Base-by-base conservation (phyloP, 176 grass and related monocot genomes). In the Thinopyrum elongatum region DNA sequence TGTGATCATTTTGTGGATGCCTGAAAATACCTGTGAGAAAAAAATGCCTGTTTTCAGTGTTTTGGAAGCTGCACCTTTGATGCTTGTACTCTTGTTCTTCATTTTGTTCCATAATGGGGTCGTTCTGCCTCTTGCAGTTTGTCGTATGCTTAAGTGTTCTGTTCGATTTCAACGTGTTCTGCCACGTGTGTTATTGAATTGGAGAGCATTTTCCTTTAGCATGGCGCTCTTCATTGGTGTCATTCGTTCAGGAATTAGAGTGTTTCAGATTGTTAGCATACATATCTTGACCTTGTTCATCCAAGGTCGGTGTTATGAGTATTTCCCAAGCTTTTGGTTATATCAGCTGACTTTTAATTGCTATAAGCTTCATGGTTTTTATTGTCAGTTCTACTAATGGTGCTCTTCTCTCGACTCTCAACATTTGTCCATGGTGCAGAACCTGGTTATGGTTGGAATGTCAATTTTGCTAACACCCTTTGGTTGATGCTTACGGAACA, bases 361-460 rank as follows among this genome's bases (percentile, higher is more conserved):
- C 15, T 0, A 4, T 51, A 57, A 21, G 51, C 17, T 57, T 21
- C 17, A 0, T 57, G 17, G 0, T 57, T 21, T 57, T 55, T 19
- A 1, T 65, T 30, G 63, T 1, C 26, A 7, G 63, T 65, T 65
- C 13, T 30, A 31, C 25, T 65, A 17, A 15, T 65, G 4, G 63
- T 14, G 4, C 0, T 5, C 63, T 65, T 14, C 0, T 29, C 25
- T 30, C 0, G 0, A 17, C 58, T 1, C 58, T 60, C 1, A 0
- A 60, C 0, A 68, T 17, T 5, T 68, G 7, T 34, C 16, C 6
- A 68, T 3, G 65, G 8, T 34, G 65, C 15, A 68, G 30, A 21
- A 35, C 16, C 17, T 68, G 16, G 65, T 34, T 34, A 10, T 17
- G 47, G 47, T 68, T 68, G 65, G 30, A 22, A 21, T 35, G 16